Conservation (phyloP, 2,329 filamentous ascomycete genomes). For the Didymella pinodella region DNA sequence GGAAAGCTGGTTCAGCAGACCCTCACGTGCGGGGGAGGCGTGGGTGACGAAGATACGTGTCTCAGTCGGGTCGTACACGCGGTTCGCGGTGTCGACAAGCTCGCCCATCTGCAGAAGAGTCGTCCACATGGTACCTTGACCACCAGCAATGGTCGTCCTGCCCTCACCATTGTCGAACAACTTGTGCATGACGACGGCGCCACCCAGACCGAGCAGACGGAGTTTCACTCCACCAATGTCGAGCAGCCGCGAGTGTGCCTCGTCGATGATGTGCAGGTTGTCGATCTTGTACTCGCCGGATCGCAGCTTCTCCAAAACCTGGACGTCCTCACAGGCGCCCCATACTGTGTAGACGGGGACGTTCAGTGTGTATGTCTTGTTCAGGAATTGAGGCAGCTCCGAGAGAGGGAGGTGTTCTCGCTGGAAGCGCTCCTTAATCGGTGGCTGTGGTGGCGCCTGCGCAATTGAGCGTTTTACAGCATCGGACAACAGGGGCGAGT, state of each 20-base stretch:
- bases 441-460: conserved; percentile 69
- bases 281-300: conserved; percentile 97
- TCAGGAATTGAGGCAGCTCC: conserved; percentile 87
- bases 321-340: conserved; percentile 98
- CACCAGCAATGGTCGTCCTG: conserved; percentile 95
- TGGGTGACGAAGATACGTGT: conserved; percentile 97
- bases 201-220: conserved; percentile 88
- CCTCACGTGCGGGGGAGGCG: conserved; percentile 93
- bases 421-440: conserved; percentile 83
- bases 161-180: conserved; percentile 98
- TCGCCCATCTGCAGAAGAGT: conserved; percentile 98
- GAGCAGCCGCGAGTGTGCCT: conserved; percentile 92
- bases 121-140: conserved; percentile 99
- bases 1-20: conserved; percentile 95
- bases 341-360: conserved; percentile 98
- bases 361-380: conserved; percentile 87
- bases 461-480: conserved; percentile 72
- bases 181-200: conserved; percentile 99
- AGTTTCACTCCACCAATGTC: conserved; percentile 97
- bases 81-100: conserved; percentile 95
- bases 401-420: conserved; percentile 87
- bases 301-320: conserved; percentile 95
- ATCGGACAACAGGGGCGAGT: conserved; percentile 91
- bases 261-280: conserved; percentile 98
- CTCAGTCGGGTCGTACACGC: conserved; percentile 97